A percentile compares a stretch with the other conserved stretches of the same genome.
Conservation (phyloP, 176 grass and related monocot genomes). For the Musa beccarii region DNA sequence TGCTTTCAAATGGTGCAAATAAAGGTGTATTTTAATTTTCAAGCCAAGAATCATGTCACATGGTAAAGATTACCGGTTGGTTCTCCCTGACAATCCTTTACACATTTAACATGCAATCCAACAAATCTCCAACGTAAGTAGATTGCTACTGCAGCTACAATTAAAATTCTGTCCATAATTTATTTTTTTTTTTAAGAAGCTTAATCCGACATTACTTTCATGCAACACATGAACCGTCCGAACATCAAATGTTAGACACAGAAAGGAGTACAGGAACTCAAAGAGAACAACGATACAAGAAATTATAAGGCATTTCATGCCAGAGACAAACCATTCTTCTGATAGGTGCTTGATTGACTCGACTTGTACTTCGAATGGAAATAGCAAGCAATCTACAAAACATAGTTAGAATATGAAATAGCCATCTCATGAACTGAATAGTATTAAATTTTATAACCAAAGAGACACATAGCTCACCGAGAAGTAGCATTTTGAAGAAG, state of each 20-base stretch:
- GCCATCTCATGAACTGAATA: background rate
- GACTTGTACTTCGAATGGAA: slow-evolving; percentile 88
- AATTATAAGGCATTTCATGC: background rate
- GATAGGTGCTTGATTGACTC: slow-evolving; percentile 68
- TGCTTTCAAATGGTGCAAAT: background rate
- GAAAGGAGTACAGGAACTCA: background rate
- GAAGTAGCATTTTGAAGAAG: slow-evolving; percentile 94
- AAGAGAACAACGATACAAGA: background rate
- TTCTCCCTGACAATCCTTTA: background rate
- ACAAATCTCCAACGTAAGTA: too few relatives aligned
- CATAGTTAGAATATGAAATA: slow-evolving; percentile 1
- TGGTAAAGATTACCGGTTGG: background rate
- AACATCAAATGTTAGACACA: too few relatives aligned
- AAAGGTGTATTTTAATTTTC: background rate
- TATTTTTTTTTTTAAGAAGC: too few relatives aligned
- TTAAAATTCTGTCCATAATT: too few relatives aligned
- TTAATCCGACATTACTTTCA: too few relatives aligned
- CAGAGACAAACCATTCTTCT: slow-evolving; percentile 72
- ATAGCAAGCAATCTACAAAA: slow-evolving; percentile 66
- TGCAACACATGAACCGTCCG: too few relatives aligned
- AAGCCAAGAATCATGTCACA: background rate
- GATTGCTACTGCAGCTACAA: too few relatives aligned
- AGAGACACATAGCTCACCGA: slow-evolving; percentile 34
- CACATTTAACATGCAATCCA: too few relatives aligned
- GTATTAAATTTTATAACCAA: background rate